Conservation (phyloP, 495 filamentous ascomycete genomes). For the Penicillium chermesinum region DNA sequence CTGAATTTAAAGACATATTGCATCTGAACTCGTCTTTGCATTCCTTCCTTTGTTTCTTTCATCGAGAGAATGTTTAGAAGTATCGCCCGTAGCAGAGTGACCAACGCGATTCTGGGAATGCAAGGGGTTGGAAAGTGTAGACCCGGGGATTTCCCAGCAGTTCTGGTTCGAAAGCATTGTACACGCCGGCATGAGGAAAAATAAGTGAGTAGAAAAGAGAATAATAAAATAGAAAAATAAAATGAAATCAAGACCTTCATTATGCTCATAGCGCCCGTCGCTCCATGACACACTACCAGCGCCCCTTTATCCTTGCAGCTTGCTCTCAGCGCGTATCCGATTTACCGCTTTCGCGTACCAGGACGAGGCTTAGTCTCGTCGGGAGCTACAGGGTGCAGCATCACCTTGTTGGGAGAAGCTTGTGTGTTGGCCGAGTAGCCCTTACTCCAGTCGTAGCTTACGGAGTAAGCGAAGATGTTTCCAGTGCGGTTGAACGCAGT, state of each 20-base stretch:
- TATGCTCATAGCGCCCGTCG: conserved; percentile 28
- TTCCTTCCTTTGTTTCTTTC: too few relatives aligned
- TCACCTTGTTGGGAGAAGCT: conserved; percentile 71
- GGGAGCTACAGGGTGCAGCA: conserved; percentile 70
- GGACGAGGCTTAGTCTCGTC: conserved; percentile 82
- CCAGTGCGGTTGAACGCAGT: conserved; percentile 73
- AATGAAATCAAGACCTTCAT: conserved; percentile 13
- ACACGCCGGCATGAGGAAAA: conserved; percentile 24
- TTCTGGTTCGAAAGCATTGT: conserved; percentile 9
- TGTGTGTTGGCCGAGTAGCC: conserved; percentile 70
- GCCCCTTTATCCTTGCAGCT: conserved; percentile 3
- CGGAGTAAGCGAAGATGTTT: conserved; percentile 81
- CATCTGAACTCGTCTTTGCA: not conserved
- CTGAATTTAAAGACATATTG: not conserved
- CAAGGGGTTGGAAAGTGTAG: too few relatives aligned
- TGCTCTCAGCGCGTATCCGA: conserved; percentile 3
- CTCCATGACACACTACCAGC: conserved; percentile 5
- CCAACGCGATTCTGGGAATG: too few relatives aligned
- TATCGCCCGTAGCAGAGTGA: not conserved
- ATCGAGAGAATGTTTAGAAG: too few relatives aligned
- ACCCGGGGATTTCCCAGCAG: not conserved
- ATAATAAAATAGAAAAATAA: too few relatives aligned
- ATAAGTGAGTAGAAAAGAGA: not conserved
- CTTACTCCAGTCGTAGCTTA: conserved; percentile 95
- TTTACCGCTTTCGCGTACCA: conserved; percentile 65